phyloP scores from a whole-genome alignment of 441 rosid genomes.

The Oxalis stricta region DNA sequence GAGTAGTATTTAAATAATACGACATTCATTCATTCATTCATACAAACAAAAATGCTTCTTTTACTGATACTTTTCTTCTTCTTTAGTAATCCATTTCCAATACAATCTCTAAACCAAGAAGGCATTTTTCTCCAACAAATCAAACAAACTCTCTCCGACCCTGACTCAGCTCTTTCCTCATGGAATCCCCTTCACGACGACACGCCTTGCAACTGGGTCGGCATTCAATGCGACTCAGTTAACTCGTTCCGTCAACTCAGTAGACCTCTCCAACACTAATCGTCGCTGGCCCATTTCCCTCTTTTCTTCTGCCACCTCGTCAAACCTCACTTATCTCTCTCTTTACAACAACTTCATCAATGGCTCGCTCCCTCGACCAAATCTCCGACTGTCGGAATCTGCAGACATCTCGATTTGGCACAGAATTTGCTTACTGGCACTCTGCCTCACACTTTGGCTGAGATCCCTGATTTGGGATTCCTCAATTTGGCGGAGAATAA shows the following conservation, averaged over 20 bases:
- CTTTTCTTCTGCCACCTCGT: slow-evolving; percentile 52
- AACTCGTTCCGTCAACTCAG: slow-evolving; percentile 38
- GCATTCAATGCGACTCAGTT: slow-evolving; percentile 38
- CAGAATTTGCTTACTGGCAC: slow-evolving; percentile 67
- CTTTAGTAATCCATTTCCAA: slow-evolving; percentile 5
- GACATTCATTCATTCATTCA: no score
- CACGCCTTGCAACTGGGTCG: slow-evolving; percentile 63
- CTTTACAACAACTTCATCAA: slow-evolving; percentile 48
- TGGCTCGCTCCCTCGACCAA: slow-evolving; percentile 44
- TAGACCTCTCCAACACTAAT: slow-evolving; percentile 47
- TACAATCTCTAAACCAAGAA: slow-evolving; percentile 54
- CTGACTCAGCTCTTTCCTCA: slow-evolving; percentile 43
- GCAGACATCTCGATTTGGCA: slow-evolving; percentile 52
- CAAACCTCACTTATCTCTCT: slow-evolving; percentile 37
- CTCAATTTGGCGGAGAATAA: slow-evolving; percentile 79
- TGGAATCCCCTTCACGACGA: slow-evolving; percentile 49
- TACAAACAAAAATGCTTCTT: neutral
- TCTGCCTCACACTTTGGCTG: slow-evolving; percentile 41
- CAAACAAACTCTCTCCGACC: slow-evolving; percentile 49
- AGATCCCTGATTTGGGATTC: slow-evolving; percentile 30
- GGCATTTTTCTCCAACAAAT: slow-evolving; percentile 50
- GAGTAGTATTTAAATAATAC: no score
- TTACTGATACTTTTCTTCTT: slow-evolving; percentile 10
- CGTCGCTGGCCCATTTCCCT: slow-evolving; percentile 66
- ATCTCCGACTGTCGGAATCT: slow-evolving; percentile 47